phyloP scores from a whole-genome alignment of 345 rosid genomes.

The Euphorbia tirucalli region DNA sequence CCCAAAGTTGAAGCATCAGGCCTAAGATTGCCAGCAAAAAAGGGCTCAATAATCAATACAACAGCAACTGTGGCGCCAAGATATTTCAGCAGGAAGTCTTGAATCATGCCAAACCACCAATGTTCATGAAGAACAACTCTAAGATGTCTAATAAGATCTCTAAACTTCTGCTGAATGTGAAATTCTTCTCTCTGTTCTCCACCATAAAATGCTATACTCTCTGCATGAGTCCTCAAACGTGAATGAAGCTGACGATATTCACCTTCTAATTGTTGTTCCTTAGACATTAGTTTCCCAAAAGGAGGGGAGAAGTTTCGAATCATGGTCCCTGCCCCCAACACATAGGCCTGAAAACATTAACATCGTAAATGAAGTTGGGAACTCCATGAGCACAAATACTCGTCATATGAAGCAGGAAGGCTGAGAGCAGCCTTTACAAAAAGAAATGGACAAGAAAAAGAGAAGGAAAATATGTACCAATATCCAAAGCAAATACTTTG shows the following conservation, averaged over 20 bases:
- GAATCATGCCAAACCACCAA: constrained; percentile 99
- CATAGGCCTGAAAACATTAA: constrained; percentile 64
- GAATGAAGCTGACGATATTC: constrained; percentile 96
- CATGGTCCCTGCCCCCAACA: constrained; percentile 78
- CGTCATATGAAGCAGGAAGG: constrained; percentile 2
- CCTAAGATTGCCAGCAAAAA: constrained; percentile 86
- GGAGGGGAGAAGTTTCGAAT: constrained; percentile 93
- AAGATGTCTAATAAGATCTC: constrained; percentile 68
- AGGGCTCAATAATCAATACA: constrained; percentile 90
- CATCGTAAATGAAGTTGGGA: constrained; percentile 16
- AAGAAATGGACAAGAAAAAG: not conserved
- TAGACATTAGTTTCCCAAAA: constrained; percentile 89
- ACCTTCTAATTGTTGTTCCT: constrained; percentile 97
- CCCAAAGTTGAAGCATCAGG: constrained; percentile 89
- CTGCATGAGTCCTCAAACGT: constrained; percentile 95
- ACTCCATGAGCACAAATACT: constrained; percentile 8
- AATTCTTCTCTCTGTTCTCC: constrained; percentile 91
- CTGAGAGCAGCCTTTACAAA: constrained; percentile 7
- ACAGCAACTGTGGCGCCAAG: constrained; percentile 97
- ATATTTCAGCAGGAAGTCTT: constrained; percentile 91
- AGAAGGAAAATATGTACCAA: constrained; percentile 50
- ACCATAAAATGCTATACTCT: constrained; percentile 97
- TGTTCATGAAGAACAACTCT: constrained; percentile 78
- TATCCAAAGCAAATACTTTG: constrained; percentile 92
- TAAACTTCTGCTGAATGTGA: constrained; percentile 86